These are phyloP conservation scores for Petunia hybrid DNA, from an alignment of 305 asterid species.

Conservation along the genomic window DNA sequence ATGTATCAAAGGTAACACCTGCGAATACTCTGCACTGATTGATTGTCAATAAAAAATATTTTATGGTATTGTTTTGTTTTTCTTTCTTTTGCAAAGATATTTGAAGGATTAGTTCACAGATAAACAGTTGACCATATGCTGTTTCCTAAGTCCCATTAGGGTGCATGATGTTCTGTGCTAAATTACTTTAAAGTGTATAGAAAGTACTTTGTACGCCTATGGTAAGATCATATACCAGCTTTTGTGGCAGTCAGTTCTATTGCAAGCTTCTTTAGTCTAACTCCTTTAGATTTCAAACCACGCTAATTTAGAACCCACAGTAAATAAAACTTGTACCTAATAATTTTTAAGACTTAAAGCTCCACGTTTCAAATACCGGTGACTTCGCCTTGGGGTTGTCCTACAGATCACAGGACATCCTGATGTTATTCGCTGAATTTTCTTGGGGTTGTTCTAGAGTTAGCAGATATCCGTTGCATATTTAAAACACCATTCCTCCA, in stretches of 20 bases:
- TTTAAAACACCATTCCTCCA: background rate
- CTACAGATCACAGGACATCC: background rate
- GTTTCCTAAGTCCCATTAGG: conserved; percentile 11
- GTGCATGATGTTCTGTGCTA: conserved; percentile 22
- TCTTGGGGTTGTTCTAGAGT: background rate
- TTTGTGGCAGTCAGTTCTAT: background rate
- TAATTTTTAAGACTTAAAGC: background rate
- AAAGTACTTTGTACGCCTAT: background rate
- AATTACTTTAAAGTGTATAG: conserved; percentile 18
- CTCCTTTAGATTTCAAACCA: background rate
- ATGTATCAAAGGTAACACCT: conserved; percentile 74
- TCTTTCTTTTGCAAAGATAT: background rate
- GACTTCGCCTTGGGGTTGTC: background rate
- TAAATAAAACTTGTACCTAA: background rate
- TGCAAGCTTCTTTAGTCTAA: background rate
- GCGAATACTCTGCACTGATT: conserved; percentile 17
- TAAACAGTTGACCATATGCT: background rate
- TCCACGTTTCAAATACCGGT: background rate
- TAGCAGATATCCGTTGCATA: background rate
- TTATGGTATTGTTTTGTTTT: background rate
- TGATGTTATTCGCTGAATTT: background rate
- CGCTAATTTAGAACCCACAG: background rate
- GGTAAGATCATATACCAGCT: conserved; percentile 16
- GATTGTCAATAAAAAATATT: background rate
- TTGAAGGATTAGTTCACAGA: background rate